Conservation (phyloP, 139 green algal genomes). For the Picochlorum sp. region DNA sequence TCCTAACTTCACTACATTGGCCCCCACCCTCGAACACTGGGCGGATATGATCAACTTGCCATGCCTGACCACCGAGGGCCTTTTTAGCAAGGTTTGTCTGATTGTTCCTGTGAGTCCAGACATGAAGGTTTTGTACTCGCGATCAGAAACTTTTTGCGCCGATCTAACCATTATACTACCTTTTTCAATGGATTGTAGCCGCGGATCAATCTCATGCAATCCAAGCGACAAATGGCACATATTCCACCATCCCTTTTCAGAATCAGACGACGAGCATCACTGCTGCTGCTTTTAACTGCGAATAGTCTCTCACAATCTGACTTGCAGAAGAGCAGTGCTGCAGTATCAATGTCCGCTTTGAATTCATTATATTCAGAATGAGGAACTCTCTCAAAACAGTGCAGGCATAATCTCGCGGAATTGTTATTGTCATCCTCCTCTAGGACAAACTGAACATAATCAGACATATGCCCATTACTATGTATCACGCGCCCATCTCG, state of each 20-base stretch:
- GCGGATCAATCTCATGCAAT: constrained; percentile 58
- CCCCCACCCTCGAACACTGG: constrained; percentile 76
- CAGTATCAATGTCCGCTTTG: neutral
- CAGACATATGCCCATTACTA: neutral
- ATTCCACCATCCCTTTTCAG: constrained; percentile 62
- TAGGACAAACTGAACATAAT: neutral
- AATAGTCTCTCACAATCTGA: constrained; percentile 55
- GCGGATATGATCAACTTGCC: constrained; percentile 83
- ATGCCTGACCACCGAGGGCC: constrained; percentile 65
- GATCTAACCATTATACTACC: constrained; percentile 9
- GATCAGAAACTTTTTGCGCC: constrained; percentile 12
- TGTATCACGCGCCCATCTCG: too few relatives aligned
- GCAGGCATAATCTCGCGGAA: constrained; percentile 1
- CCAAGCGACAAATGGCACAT: constrained; percentile 54
- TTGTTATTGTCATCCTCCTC: neutral
- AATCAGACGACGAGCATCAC: constrained; percentile 51
- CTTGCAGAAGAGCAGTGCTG: constrained; percentile 24
- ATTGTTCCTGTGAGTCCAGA: too few relatives aligned
- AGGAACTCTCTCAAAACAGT: constrained; percentile 1
- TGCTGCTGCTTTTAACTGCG: constrained; percentile 39
- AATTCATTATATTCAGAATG: neutral
- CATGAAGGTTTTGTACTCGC: neutral
- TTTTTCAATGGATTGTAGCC: constrained; percentile 53
- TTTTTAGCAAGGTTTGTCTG: constrained; percentile 19
- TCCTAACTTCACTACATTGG: constrained; percentile 71